Conservation (phyloP, 2,329 filamentous ascomycete genomes). For the Mycosphaerella sp. region DNA sequence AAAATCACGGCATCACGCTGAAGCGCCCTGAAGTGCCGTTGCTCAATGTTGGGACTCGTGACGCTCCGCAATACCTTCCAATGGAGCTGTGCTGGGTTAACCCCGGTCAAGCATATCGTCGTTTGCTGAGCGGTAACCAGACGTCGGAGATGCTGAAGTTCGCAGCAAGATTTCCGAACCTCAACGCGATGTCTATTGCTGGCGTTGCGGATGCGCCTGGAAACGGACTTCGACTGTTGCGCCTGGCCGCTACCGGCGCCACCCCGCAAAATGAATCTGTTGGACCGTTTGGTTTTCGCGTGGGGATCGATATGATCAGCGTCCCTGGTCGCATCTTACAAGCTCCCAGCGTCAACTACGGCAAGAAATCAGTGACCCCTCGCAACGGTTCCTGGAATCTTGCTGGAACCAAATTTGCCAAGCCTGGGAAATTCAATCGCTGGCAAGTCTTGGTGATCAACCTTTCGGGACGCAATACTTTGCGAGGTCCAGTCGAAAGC, state of each 20-base stretch:
- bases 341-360: slow-evolving; percentile 57
- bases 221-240: slow-evolving; percentile 52
- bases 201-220: slow-evolving; percentile 31
- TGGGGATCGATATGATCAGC: slow-evolving; percentile 58
- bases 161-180: slow-evolving; percentile 59
- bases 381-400: slow-evolving; percentile 31
- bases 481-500: slow-evolving; percentile 6
- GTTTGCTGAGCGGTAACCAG: slow-evolving; percentile 55
- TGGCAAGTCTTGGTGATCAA: slow-evolving; percentile 40
- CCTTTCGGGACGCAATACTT: slow-evolving; percentile 14
- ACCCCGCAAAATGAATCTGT: slow-evolving; percentile 20
- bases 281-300: slow-evolving; percentile 55
- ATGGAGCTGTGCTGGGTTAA: slow-evolving; percentile 59
- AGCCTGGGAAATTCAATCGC: slow-evolving; percentile 42
- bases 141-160: slow-evolving; percentile 65
- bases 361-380: slow-evolving; percentile 10
- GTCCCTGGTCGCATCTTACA: slow-evolving; percentile 64
- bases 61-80: slow-evolving; percentile 58
- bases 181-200: slow-evolving; percentile 61
- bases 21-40: slow-evolving; percentile 47
- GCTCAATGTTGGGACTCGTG: slow-evolving; percentile 57
- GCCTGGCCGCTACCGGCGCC: slow-evolving; percentile 36
- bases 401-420: slow-evolving; percentile 48
- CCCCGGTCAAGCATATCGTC: slow-evolving; percentile 57
- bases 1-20: slow-evolving; percentile 37